phyloP scores from a whole-genome alignment of 2,329 filamentous ascomycete species.

The Sclerotinia borealis region DNA sequence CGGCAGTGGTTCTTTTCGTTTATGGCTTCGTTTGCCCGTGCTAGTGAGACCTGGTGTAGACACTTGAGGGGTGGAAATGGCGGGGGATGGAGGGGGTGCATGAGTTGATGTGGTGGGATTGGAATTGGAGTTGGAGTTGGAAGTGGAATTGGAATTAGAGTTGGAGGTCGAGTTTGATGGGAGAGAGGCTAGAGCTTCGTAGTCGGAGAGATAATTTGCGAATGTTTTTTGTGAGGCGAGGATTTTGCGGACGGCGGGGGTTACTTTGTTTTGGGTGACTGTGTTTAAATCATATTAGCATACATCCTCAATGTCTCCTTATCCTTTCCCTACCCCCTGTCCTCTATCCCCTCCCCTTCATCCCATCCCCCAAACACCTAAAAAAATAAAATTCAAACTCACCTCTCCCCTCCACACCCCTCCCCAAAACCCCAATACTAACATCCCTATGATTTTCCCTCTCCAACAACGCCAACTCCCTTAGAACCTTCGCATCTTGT shows the following conservation, averaged over 20 bases:
- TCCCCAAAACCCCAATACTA: constrained; percentile 60
- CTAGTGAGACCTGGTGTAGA: constrained; percentile 21
- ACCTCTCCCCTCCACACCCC: constrained; percentile 39
- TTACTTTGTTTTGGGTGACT: constrained; percentile 31
- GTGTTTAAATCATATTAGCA: background rate
- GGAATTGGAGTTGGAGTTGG: no score
- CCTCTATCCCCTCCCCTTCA: background rate
- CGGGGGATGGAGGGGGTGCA: constrained; percentile 19
- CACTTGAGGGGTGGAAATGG: constrained; percentile 24
- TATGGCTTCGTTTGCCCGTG: constrained; percentile 20
- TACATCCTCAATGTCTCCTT: background rate
- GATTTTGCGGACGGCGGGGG: constrained; percentile 63
- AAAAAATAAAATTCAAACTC: constrained; percentile 8
- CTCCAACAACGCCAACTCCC: constrained; percentile 77
- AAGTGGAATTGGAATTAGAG: no score
- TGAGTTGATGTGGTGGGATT: no score
- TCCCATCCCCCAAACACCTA: background rate
- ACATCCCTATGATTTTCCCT: constrained; percentile 70
- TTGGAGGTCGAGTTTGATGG: constrained; percentile 36
- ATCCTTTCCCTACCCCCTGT: background rate
- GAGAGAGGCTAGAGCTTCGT: constrained; percentile 52
- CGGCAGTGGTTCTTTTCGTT: background rate
- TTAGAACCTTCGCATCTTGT: constrained; percentile 73
- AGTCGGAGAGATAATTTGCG: constrained; percentile 75
- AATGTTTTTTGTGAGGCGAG: constrained; percentile 78